Evolutionary conservation across 441 rosid species (phyloP).

Genomic region (Populus trichocarpa): DNA sequence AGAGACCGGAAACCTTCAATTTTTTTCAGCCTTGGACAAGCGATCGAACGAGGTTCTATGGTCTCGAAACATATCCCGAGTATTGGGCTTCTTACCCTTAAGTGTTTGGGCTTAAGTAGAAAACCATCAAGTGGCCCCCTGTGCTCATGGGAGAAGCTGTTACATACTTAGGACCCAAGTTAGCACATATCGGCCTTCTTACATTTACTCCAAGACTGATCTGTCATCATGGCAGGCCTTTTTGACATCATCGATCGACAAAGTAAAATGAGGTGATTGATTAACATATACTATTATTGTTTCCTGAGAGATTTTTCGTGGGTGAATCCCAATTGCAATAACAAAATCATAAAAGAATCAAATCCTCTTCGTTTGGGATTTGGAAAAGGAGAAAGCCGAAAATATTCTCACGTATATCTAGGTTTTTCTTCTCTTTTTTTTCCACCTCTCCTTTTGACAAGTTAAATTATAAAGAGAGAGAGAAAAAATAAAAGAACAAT

Average conservation of each 20-base stretch:
- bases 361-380: slow-evolving; percentile 24
- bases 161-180: no score
- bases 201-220: not conserved
- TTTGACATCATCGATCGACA: slow-evolving; percentile 12
- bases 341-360: not conserved
- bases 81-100: not conserved
- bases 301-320: not conserved
- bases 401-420: slow-evolving; percentile 34
- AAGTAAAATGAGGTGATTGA: not conserved
- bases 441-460: not conserved
- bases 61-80: no score
- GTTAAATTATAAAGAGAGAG: not conserved
- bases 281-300: not conserved
- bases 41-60: not conserved
- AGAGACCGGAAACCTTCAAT: no score
- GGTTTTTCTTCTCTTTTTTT: slow-evolving; percentile 1
- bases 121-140: not conserved
- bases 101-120: not conserved
- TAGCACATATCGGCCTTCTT: no score
- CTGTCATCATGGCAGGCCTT: not conserved
- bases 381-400: slow-evolving; percentile 27
- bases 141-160: no score
- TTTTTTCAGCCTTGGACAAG: no score
- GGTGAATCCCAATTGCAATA: slow-evolving; percentile 10
- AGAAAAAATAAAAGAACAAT: not conserved